These are phyloP conservation scores for Ustilago shanxiensis DNA, from an alignment of 1,284 basidiomycete species.

Conservation along the genomic window DNA sequence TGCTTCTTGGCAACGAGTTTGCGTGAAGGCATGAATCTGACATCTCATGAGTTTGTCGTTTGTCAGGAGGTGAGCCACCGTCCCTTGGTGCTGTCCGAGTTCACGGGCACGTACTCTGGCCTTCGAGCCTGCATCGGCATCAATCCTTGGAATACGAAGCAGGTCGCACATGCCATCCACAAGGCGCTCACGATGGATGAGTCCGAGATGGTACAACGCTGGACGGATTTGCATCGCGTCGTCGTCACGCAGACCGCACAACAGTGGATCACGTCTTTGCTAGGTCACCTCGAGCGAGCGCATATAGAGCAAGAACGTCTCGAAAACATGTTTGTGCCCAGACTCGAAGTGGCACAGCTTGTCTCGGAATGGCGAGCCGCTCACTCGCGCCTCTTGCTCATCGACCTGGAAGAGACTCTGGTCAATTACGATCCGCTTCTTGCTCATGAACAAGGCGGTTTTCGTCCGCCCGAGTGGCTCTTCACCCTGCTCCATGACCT, in stretches of 20 bases:
- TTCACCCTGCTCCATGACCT: constrained; percentile 77
- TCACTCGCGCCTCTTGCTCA: constrained; percentile 77
- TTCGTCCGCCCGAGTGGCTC: constrained; percentile 75
- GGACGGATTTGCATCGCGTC: constrained; percentile 87
- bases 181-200: constrained; percentile 81
- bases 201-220: constrained; percentile 79
- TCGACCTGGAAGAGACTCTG: constrained; percentile 85
- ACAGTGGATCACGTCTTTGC: constrained; percentile 83
- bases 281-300: constrained; percentile 71
- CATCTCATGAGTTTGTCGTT: constrained; percentile 86
- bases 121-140: constrained; percentile 86
- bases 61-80: constrained; percentile 74
- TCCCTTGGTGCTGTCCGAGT: constrained; percentile 80
- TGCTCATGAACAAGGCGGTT: constrained; percentile 70
- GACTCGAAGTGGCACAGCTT: constrained; percentile 67
- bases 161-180: constrained; percentile 78
- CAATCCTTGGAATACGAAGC: constrained; percentile 75
- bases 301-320: constrained; percentile 63
- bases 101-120: constrained; percentile 87
- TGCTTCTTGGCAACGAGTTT: constrained; percentile 87
- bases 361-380: constrained; percentile 71
- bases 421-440: constrained; percentile 72
- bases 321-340: constrained; percentile 64
- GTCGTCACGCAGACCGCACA: constrained; percentile 89
- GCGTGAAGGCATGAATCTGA: constrained; percentile 87